Evolutionary conservation across 192 early-diverging fungal genomes (phyloP).

Genomic region (Allomyces arbusculus): DNA sequence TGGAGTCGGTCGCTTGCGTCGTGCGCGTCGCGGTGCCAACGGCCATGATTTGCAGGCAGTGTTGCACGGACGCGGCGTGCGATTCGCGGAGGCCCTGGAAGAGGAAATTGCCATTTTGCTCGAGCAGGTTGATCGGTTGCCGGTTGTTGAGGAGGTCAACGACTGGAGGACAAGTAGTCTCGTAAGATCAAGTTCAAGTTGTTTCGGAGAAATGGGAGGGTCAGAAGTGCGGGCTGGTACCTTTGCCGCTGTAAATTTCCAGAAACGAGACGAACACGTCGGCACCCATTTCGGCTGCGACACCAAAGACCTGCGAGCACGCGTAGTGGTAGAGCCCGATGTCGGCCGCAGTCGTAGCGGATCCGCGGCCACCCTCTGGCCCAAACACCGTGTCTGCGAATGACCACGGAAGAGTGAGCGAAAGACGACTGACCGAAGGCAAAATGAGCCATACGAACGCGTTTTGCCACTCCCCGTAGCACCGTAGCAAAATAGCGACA

Average conservation of each 20-base stretch:
- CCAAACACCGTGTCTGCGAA: constrained; percentile 13
- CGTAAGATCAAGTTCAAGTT: background rate
- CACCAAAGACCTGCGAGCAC: constrained; percentile 14
- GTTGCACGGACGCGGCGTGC: constrained; percentile 4
- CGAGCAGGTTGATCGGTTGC: constrained; percentile 6
- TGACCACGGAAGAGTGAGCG: background rate
- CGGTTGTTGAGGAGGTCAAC: constrained; percentile 13
- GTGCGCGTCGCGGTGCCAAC: constrained; percentile 13
- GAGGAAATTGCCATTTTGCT: constrained; percentile 13
- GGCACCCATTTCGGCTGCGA: background rate
- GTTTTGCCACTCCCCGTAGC: constrained; percentile 10
- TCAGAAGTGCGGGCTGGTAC: background rate
- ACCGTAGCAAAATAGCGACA: constrained; percentile 20
- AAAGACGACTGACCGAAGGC: too few relatives aligned
- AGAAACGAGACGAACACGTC: constrained; percentile 2
- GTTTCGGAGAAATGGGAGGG: too few relatives aligned
- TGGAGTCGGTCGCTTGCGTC: constrained; percentile 18
- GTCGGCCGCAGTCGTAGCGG: background rate
- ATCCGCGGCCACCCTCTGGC: background rate
- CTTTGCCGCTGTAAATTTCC: constrained; percentile 17
- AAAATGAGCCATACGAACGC: background rate
- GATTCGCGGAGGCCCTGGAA: constrained; percentile 8
- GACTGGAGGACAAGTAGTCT: background rate
- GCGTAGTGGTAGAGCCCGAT: constrained; percentile 16
- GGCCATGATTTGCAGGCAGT: constrained; percentile 4